Evolutionary conservation across 202 grass and related monocot genomes (phyloP).

Genomic region (Miscanthus sacchariflorus): DNA sequence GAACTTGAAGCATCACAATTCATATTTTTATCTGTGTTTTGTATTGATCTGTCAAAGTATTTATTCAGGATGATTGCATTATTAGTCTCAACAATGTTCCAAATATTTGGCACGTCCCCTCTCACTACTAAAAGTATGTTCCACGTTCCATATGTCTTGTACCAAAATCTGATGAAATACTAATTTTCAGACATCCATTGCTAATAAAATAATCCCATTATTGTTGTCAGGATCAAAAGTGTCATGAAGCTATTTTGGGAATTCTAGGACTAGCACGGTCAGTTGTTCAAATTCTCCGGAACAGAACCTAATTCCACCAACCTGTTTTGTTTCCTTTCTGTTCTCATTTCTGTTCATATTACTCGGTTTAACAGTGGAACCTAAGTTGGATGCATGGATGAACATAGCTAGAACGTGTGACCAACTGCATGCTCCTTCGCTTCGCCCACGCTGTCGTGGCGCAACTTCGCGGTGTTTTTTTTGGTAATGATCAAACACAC

Average conservation of each 20-base stretch:
- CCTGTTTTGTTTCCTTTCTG: not conserved
- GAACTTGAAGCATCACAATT: not conserved
- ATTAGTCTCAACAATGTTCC: constrained; percentile 73
- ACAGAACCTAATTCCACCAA: constrained; percentile 1
- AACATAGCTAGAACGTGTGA: constrained; percentile 52
- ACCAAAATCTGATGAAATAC: constrained; percentile 34
- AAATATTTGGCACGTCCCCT: constrained; percentile 77
- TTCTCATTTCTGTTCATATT: constrained; percentile 9
- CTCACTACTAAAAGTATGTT: constrained; percentile 35
- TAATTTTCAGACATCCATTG: not conserved
- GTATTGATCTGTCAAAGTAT: constrained; percentile 3
- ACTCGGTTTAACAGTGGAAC: constrained; percentile 27
- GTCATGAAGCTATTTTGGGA: constrained; percentile 66
- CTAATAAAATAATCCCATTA: not conserved
- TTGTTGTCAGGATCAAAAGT: constrained; percentile 32
- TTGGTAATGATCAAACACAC: too few relatives aligned
- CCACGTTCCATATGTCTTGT: constrained; percentile 9
- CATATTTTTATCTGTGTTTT: constrained; percentile 39
- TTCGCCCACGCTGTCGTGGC: too few relatives aligned
- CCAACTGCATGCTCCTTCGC: constrained; percentile 43
- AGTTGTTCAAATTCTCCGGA: constrained; percentile 30
- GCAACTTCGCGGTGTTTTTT: too few relatives aligned
- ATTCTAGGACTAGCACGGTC: constrained; percentile 56
- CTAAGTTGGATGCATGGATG: constrained; percentile 58
- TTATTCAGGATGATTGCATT: constrained; percentile 55